Evolutionary conservation across 345 rosid species (phyloP), one percentile per base, ranked within the genome.

Genomic region (Trapa incisa): DNA sequence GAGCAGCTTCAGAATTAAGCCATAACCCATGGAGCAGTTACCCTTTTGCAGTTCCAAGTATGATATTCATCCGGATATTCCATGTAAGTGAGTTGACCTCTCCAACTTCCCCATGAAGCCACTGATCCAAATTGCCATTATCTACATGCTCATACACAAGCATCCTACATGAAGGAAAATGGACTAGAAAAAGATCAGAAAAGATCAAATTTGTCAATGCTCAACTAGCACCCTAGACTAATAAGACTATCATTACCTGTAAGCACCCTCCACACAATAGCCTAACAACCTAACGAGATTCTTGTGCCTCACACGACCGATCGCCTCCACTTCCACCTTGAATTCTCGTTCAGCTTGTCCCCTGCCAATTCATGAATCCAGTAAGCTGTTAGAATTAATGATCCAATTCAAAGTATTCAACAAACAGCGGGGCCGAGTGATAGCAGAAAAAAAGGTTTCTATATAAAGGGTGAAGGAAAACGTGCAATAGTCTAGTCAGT

Each of bases 331-430:
- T 78, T 93, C 98, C 72, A 90, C 97, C 80, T 84, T 93, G 74
- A 93, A 93, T 73, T 93, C 98, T 81, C 82, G 88, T 86, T 93
- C 96, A 12, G 98, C 98, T 78, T 92, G 96, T 75, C 98, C 98
- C 85, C 96, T 92, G 79, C 75, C 67, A 50, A 15, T 50, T 50
- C 56, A 50, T 50, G 3, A 0, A 15, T 17, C 22, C 6, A 16
- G 22, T 50, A 15, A 50, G 56, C 56, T 15, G 22, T 14, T 15
- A 50, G 29, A 22, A 22, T 22, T 22, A 22, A 22, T 22, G 29
- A 22, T 22, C 29, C 29, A 22, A 22, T 22, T 22, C 29, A 22
- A 22, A 22, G 29, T 22, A 22, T 22, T 22, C 29, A 22, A 22
- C 29, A 22, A 22, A 22, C 29, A 22, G 29, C 29, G 29, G 29